Percentiles rank a stretch among this genome's conserved stretches.
Conservation (phyloP, 176 grass and related monocot genomes). For the Bothriochloa decipiens region DNA sequence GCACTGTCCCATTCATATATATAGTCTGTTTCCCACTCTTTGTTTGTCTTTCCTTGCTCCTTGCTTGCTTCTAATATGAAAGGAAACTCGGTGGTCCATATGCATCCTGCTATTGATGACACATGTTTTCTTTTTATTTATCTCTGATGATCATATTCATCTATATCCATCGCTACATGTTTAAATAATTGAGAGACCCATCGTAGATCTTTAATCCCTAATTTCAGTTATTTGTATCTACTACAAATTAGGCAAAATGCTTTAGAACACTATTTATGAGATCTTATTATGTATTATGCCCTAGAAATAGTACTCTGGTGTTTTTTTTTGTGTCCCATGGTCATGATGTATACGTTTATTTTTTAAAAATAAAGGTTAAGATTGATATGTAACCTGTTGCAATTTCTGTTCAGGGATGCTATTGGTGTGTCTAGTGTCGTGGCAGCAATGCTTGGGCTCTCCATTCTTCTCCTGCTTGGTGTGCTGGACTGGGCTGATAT, state of each 20-base stretch:
- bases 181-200: not conserved
- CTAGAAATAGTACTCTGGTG: not conserved
- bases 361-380: not conserved
- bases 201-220: not conserved
- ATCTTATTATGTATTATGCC: not conserved
- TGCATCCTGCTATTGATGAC: not conserved
- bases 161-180: no score
- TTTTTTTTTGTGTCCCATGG: not conserved
- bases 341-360: not conserved
- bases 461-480: conserved; percentile 74
- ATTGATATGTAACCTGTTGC: not conserved
- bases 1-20: not conserved
- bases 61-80: not conserved
- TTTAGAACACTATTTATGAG: not conserved
- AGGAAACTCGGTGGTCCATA: not conserved
- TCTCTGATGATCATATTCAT: no score
- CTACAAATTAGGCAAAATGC: not conserved
- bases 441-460: conserved; percentile 77
- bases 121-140: no score
- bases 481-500: conserved; percentile 73
- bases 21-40: not conserved
- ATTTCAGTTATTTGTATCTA: not conserved
- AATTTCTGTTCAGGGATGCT: conserved; percentile 46
- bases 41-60: not conserved
- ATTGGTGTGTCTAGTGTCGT: conserved; percentile 68